Evolutionary conservation across 2,329 filamentous ascomycete species (phyloP).

Genomic region (Alternaria incomplexa): DNA sequence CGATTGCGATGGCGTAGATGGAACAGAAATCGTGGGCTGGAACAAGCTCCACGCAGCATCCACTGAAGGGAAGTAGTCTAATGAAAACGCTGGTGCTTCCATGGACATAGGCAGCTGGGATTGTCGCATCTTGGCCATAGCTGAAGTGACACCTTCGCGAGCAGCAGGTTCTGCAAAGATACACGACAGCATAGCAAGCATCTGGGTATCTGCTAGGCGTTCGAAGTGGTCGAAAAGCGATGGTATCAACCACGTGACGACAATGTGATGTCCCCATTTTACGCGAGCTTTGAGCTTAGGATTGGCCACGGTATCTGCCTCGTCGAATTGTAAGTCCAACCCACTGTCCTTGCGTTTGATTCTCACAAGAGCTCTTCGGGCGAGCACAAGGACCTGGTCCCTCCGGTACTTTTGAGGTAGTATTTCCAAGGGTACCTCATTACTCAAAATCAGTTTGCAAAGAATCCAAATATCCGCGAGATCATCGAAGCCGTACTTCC

Average conservation of each 20-base stretch:
- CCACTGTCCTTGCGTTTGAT: slow-evolving; percentile 58
- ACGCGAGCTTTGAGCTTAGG: slow-evolving; percentile 53
- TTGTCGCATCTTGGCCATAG: slow-evolving; percentile 45
- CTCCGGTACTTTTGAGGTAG: slow-evolving; percentile 61
- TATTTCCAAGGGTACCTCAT: slow-evolving; percentile 74
- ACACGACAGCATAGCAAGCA: slow-evolving; percentile 70
- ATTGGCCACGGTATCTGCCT: slow-evolving; percentile 47
- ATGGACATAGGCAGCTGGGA: slow-evolving; percentile 50
- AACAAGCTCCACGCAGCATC: slow-evolving; percentile 53
- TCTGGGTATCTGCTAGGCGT: slow-evolving; percentile 65
- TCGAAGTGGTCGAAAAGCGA: slow-evolving; percentile 67
- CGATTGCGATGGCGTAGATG: slow-evolving; percentile 40
- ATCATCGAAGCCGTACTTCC: slow-evolving; percentile 72
- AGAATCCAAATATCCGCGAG: slow-evolving; percentile 85
- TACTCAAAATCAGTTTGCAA: slow-evolving; percentile 75
- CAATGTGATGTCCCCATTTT: slow-evolving; percentile 64
- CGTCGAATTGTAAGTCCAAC: slow-evolving; percentile 56
- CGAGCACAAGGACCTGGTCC: slow-evolving; percentile 72
- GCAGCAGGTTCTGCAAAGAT: slow-evolving; percentile 60
- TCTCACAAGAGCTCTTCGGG: slow-evolving; percentile 64
- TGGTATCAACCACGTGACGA: slow-evolving; percentile 64
- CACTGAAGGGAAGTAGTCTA: slow-evolving; percentile 55
- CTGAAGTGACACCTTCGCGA: slow-evolving; percentile 47
- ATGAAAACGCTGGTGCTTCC: slow-evolving; percentile 53
- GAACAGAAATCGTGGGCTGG: slow-evolving; percentile 45